These are phyloP conservation scores for Saccharomyces hybrid DNA, from an alignment of 1,139 yeast species.

Conservation along the genomic window DNA sequence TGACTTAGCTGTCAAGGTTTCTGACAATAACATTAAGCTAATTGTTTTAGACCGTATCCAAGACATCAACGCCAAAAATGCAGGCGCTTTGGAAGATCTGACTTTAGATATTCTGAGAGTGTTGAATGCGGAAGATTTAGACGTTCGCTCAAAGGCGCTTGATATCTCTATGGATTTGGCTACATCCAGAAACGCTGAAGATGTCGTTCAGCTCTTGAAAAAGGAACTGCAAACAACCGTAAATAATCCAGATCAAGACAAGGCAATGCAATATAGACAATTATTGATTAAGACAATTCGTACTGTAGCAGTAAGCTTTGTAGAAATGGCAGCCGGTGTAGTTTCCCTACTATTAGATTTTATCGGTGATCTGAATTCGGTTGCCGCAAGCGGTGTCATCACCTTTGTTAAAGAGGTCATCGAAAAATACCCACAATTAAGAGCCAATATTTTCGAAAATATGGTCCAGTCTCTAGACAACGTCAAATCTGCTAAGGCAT, in stretches of 20 bases:
- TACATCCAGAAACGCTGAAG: conserved; percentile 86
- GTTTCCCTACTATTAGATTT: conserved; percentile 84
- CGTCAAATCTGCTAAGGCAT: conserved; percentile 82
- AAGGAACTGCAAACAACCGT: conserved; percentile 79
- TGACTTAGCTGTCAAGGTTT: conserved; percentile 82
- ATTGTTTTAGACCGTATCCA: conserved; percentile 83
- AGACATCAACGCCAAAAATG: conserved; percentile 64
- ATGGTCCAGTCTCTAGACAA: conserved; percentile 56
- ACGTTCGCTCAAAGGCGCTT: conserved; percentile 82
- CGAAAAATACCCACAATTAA: conserved; percentile 80
- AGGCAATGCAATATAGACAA: conserved; percentile 80
- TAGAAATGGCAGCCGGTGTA: conserved; percentile 86
- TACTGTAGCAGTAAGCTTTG: conserved; percentile 79
- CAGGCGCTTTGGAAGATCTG: conserved; percentile 79
- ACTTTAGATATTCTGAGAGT: conserved; percentile 83
- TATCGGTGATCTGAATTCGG: conserved; percentile 71
- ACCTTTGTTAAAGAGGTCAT: conserved; percentile 88
- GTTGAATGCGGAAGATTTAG: conserved; percentile 79
- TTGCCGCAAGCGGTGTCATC: conserved; percentile 86
- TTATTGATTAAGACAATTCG: conserved; percentile 83
- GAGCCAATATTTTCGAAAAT: conserved; percentile 58
- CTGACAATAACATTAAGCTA: conserved; percentile 89
- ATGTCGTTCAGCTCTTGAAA: conserved; percentile 82
- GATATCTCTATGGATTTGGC: conserved; percentile 75
- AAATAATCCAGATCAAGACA: conserved; percentile 51